Base-by-base conservation (phyloP, 2,329 filamentous ascomycete genomes). In the Ceratocystis variospora region DNA sequence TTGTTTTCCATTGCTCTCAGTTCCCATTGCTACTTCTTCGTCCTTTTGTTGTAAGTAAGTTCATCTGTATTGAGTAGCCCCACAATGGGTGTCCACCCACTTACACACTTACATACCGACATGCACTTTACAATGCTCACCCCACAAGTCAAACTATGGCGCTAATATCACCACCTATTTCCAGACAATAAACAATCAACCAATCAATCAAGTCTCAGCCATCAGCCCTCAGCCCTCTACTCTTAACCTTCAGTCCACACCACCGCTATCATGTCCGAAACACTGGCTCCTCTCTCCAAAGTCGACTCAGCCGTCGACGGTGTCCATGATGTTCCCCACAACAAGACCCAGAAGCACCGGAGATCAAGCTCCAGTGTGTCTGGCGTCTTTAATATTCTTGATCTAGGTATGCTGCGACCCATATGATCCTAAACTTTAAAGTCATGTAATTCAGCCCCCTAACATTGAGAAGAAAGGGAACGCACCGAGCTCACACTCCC, bases 301-400 rank as follows among this genome's bases (percentile, higher is more conserved):
- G 86, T 96, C 79, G 92, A 96, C 78, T 96, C 92, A 68, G 90
- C 90, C 79, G 85, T 95, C 74, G 86, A 90, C 75, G 89, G 90
- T 77, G 77, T 92, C 72, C 46, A 63, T 28, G 64, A 68, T 41
- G 53, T 66, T 1, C 53, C 63, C 45, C 64, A 66, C 31, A 55
- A 63, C 57, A 66, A 66, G 64, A 86, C 68, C 83, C 87, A 44
- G 74, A 77, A 78, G 70, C 82, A 87, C 74, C 83, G 87, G 72
- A 84, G 90, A 77, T 79, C 81, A 69, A 91, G 89, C 76, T 93
- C 89, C 66, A 84, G 81, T 73, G 82, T 83, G 59, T 81, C 87
- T 69, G 89, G 88, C 71, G 75, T 77, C n/a, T 72, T 73, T 70
- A 96, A 91, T 78, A 88, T 96, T 78, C 85, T 86, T 71, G 92